phyloP scores from a whole-genome alignment of 495 filamentous ascomycete genomes.

The Penicillium lagena region DNA sequence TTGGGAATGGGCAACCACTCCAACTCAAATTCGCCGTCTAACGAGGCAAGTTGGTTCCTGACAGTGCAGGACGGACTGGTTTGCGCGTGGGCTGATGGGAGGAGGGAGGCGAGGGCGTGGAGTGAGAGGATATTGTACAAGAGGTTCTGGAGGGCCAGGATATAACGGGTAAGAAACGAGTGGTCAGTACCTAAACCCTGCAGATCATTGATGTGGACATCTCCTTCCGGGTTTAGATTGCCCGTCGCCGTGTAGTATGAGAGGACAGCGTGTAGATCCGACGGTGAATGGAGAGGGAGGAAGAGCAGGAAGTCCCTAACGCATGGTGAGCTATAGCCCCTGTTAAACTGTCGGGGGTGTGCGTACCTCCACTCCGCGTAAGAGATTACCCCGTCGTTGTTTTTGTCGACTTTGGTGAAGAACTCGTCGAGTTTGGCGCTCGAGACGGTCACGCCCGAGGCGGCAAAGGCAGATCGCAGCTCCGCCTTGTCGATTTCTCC shows the following conservation, averaged over 20 bases:
- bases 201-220: conserved; percentile 86
- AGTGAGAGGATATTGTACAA: conserved; percentile 37
- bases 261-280: conserved; percentile 75
- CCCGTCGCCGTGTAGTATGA: conserved; percentile 90
- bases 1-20: conserved; percentile 41
- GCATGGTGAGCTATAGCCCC: neutral
- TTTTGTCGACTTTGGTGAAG: conserved; percentile 82
- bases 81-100: conserved; percentile 36
- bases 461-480: conserved; percentile 68
- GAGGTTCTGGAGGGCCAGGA: conserved; percentile 29
- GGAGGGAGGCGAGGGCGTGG: conserved; percentile 30
- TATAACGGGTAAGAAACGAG: conserved; percentile 57
- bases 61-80: conserved; percentile 17
- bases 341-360: neutral
- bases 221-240: conserved; percentile 88
- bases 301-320: conserved; percentile 90
- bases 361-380: conserved; percentile 96
- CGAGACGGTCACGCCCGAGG: conserved; percentile 73
- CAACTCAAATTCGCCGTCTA: conserved; percentile 35
- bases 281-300: conserved; percentile 62
- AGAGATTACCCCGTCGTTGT: conserved; percentile 80
- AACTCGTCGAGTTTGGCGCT: conserved; percentile 73
- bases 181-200: conserved; percentile 89
- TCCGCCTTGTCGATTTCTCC: conserved; percentile 85
- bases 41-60: conserved; percentile 21